phyloP scores from a whole-genome alignment of 176 grass and related monocot genomes.

The Zizania latifolia region DNA sequence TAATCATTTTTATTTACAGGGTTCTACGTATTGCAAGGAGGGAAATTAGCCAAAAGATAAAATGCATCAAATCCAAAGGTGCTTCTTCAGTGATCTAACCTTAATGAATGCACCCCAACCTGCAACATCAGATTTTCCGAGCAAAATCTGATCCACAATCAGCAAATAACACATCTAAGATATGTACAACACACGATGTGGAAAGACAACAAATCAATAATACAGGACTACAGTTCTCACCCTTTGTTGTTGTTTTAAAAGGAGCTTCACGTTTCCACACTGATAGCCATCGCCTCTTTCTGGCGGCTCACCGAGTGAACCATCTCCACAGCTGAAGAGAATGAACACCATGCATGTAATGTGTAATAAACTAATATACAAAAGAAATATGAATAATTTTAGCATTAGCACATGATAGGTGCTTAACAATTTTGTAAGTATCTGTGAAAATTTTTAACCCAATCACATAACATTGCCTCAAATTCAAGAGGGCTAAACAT shows the following conservation, averaged over 20 bases:
- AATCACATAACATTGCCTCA: neutral
- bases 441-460: neutral
- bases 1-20: constrained; percentile 95
- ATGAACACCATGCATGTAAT: constrained; percentile 5
- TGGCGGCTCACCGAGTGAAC: constrained; percentile 74
- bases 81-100: constrained; percentile 49
- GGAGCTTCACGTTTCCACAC: constrained; percentile 99
- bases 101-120: constrained; percentile 99
- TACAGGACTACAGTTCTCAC: constrained; percentile 37
- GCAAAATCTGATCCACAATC: constrained; percentile 60
- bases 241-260: constrained; percentile 90
- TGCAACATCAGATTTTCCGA: constrained; percentile 83
- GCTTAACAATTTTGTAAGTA: constrained; percentile 7
- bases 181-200: neutral
- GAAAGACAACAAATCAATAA: constrained; percentile 4
- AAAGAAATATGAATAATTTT: constrained; percentile 25
- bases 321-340: constrained; percentile 85
- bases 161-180: constrained; percentile 9
- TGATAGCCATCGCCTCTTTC: constrained; percentile 95
- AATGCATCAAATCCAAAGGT: neutral
- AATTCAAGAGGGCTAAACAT: neutral
- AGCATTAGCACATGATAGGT: constrained; percentile 3
- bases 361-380: neutral
- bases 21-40: constrained; percentile 47
- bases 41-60: constrained; percentile 8